These are phyloP conservation scores for Rutstroemia sp. DNA, from an alignment of 2,329 filamentous ascomycete species.

Conservation along the genomic window DNA sequence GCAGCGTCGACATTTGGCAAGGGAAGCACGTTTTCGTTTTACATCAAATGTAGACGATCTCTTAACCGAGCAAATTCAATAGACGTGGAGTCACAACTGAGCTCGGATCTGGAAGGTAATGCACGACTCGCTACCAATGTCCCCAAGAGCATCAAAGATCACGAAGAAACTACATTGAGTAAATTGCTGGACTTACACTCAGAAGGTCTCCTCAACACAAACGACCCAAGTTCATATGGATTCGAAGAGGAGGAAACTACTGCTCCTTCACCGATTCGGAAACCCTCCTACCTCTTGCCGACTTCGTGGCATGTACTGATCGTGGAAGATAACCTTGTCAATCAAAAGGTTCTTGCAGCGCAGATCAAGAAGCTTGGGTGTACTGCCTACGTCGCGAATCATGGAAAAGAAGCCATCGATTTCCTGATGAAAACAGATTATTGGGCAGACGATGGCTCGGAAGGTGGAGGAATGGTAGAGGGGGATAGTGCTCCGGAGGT, in stretches of 20 bases:
- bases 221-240: background rate
- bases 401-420: conserved; percentile 55
- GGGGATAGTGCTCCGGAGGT: conserved; percentile 48
- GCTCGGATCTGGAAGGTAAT: conserved; percentile 1
- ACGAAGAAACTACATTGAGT: conserved; percentile 1
- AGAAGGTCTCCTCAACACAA: background rate
- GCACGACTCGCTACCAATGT: conserved; percentile 11
- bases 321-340: conserved; percentile 62
- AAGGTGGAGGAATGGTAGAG: conserved; percentile 55
- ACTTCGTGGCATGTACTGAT: conserved; percentile 41
- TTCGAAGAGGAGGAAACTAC: conserved; percentile 2
- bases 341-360: conserved; percentile 55
- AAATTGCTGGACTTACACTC: background rate
- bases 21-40: conserved; percentile 70
- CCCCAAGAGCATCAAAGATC: conserved; percentile 4
- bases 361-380: conserved; percentile 56
- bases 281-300: background rate
- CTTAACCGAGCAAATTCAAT: conserved; percentile 5
- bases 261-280: background rate
- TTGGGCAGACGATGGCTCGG: conserved; percentile 39
- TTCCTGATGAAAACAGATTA: conserved; percentile 47
- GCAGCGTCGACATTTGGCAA: conserved; percentile 60
- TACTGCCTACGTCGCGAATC: conserved; percentile 54
- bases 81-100: background rate
- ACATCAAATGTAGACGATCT: conserved; percentile 41